phyloP scores from a whole-genome alignment of 306 rosid species.

The Dryas alaskensis region DNA sequence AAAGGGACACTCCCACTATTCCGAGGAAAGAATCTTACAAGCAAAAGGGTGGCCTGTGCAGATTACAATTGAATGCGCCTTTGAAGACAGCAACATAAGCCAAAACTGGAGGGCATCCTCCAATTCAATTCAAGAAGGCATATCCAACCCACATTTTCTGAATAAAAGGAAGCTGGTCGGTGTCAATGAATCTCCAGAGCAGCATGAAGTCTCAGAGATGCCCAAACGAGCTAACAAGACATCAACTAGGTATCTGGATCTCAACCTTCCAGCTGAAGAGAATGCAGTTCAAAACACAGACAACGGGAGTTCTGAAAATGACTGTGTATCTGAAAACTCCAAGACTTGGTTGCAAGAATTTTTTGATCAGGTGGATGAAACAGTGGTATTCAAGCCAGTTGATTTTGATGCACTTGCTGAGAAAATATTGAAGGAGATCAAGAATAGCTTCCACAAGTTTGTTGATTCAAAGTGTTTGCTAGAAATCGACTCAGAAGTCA shows the following conservation, averaged over 20 bases:
- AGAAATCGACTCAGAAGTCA: slow-evolving; percentile 56
- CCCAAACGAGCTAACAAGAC: slow-evolving; percentile 62
- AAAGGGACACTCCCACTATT: slow-evolving; percentile 41
- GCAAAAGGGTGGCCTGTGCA: slow-evolving; percentile 49
- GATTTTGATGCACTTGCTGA: slow-evolving; percentile 68
- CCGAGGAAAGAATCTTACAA: slow-evolving; percentile 60
- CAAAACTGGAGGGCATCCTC: slow-evolving; percentile 35
- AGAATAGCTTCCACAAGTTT: slow-evolving; percentile 46
- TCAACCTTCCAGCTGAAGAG: slow-evolving; percentile 88
- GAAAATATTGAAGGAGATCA: slow-evolving; percentile 43
- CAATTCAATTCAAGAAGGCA: slow-evolving; percentile 28
- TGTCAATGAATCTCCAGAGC: slow-evolving; percentile 41
- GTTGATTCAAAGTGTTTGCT: slow-evolving; percentile 43
- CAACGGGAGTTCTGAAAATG: slow-evolving; percentile 38
- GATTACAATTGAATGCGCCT: slow-evolving; percentile 45
- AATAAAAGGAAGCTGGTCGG: slow-evolving; percentile 69
- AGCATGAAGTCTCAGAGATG: slow-evolving; percentile 40
- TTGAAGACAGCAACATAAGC: slow-evolving; percentile 34
- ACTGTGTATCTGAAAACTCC: slow-evolving; percentile 37
- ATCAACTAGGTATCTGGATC: slow-evolving; percentile 58
- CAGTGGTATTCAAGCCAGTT: slow-evolving; percentile 64
- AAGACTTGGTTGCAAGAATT: slow-evolving; percentile 69
- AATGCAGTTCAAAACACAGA: slow-evolving; percentile 35
- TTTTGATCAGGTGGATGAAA: slow-evolving; percentile 49
- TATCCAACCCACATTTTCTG: slow-evolving; percentile 40